Conservation (phyloP, 225 moss, liverwort and hornwort species). For the Takakia lepidozioides region DNA sequence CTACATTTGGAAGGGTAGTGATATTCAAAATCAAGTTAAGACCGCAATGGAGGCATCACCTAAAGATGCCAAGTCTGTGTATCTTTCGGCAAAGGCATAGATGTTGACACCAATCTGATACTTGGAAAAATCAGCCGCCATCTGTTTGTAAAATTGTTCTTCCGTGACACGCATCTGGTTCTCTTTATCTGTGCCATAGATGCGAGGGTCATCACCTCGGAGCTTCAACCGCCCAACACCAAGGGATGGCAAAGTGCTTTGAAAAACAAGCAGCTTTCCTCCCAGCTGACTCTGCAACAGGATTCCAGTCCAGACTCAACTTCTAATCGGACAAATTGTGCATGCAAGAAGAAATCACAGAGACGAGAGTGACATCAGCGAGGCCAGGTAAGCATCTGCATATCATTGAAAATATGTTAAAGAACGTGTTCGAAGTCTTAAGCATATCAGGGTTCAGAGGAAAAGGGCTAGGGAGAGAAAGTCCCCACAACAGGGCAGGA, state of each 20-base stretch:
- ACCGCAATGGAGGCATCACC: constrained; percentile 30
- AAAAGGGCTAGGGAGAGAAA: too few relatives aligned
- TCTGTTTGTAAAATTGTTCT: constrained; percentile 92
- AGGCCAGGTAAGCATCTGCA: too few relatives aligned
- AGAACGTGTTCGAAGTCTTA: too few relatives aligned
- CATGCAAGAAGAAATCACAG: too few relatives aligned
- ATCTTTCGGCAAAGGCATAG: constrained; percentile 83
- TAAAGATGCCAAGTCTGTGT: constrained; percentile 85
- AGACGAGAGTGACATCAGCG: too few relatives aligned
- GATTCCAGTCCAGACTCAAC: background rate
- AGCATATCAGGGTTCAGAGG: too few relatives aligned
- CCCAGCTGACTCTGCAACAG: constrained; percentile 86
- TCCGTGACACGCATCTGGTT: constrained; percentile 62
- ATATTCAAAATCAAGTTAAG: background rate
- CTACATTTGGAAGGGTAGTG: background rate
- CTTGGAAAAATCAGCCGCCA: constrained; percentile 94
- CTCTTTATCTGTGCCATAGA: constrained; percentile 94
- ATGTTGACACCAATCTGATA: constrained; percentile 90
- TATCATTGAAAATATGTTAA: background rate
- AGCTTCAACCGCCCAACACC: constrained; percentile 88
- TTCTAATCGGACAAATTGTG: background rate
- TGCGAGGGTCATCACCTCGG: constrained; percentile 82
- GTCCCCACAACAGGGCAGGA: too few relatives aligned
- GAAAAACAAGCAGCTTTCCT: constrained; percentile 91
- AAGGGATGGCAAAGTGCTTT: constrained; percentile 85